These are phyloP conservation scores for Alternaria triticina DNA, from an alignment of 2,329 filamentous ascomycete genomes.

Conservation along the genomic window DNA sequence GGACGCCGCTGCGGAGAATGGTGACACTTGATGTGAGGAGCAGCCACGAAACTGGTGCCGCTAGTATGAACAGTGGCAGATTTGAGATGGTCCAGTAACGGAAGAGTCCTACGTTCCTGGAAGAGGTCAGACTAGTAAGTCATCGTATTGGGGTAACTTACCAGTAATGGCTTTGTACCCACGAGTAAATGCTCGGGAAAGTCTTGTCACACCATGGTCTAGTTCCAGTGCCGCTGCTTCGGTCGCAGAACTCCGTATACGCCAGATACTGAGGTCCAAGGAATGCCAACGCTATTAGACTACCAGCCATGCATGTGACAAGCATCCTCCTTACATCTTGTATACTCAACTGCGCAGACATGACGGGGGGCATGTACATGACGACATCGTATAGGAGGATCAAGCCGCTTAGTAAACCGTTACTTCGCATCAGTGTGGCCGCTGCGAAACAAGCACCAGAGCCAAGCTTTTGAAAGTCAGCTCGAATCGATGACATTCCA, in stretches of 20 bases:
- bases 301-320: conserved; percentile 69
- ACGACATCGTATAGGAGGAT: conserved; percentile 65
- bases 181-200: conserved; percentile 89
- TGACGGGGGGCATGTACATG: conserved; percentile 48
- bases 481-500: conserved; percentile 39
- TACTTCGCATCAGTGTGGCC: conserved; percentile 78
- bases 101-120: conserved; percentile 85
- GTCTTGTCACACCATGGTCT: conserved; percentile 75
- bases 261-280: conserved; percentile 76
- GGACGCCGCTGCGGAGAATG: conserved; percentile 52
- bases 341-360: conserved; percentile 45
- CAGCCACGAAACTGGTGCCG: conserved; percentile 75
- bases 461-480: conserved; percentile 58
- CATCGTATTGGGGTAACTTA: conserved; percentile 54
- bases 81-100: conserved; percentile 90
- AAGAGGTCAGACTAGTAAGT: conserved; percentile 11
- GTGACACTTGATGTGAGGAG: conserved; percentile 63
- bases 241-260: conserved; percentile 67
- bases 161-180: conserved; percentile 92
- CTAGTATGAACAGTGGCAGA: conserved; percentile 84
- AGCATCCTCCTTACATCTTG: conserved; percentile 59
- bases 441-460: conserved; percentile 74
- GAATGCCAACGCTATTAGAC: conserved; percentile 71
- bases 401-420: conserved; percentile 82
- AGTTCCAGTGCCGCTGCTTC: conserved; percentile 4